Evolutionary conservation across 2,329 filamentous ascomycete genomes (phyloP).

Genomic region (Paracoccidioides brasiliensis): DNA sequence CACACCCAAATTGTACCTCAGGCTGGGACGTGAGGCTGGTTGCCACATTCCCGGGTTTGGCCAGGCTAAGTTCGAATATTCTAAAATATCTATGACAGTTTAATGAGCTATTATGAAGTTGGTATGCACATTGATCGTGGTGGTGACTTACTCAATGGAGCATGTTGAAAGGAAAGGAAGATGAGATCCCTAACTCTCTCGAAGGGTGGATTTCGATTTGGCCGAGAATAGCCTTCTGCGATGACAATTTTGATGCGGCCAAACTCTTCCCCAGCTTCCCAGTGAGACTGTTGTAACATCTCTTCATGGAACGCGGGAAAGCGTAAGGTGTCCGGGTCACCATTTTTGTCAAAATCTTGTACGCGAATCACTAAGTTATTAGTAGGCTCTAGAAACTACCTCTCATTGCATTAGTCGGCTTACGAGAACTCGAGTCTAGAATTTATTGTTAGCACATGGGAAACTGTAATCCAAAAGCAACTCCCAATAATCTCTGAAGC

Average conservation of each 20-base stretch:
- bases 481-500: neutral
- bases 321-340: conserved; percentile 47
- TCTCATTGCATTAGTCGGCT: conserved; percentile 20
- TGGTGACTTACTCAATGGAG: conserved; percentile 51
- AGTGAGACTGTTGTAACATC: conserved; percentile 54
- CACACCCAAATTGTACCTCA: conserved; percentile 20
- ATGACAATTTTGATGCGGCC: conserved; percentile 67
- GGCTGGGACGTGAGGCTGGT: conserved; percentile 29
- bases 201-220: conserved; percentile 37
- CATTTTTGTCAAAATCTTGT: conserved; percentile 39
- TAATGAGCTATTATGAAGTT: neutral
- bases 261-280: conserved; percentile 56
- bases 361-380: neutral
- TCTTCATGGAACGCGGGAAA: conserved; percentile 63
- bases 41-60: conserved; percentile 61
- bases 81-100: conserved; percentile 49
- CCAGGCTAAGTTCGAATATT: conserved; percentile 64
- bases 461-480: neutral
- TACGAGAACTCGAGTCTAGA: conserved; percentile 26
- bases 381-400: conserved; percentile 12
- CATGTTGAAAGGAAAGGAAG: conserved; percentile 74
- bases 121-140: neutral
- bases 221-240: conserved; percentile 54
- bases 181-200: conserved; percentile 60
- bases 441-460: neutral